Base-by-base conservation (phyloP, 2,329 filamentous ascomycete species). In the Colletotrichum simmondsii region DNA sequence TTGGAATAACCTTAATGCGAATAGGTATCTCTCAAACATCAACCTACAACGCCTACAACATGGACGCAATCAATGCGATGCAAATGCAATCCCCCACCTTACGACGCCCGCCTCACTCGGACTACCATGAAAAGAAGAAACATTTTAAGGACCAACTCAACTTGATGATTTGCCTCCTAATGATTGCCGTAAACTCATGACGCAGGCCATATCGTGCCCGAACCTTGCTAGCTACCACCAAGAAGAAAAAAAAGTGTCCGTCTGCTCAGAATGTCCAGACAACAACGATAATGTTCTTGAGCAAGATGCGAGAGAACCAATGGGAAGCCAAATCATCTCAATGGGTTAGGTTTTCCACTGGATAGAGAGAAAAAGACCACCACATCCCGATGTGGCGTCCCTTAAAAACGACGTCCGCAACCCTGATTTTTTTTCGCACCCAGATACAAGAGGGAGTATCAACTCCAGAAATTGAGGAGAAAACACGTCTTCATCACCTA, bases 121-220 rank as follows among this genome's bases (percentile, higher is more conserved):
- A 28, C 59, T 53, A 72, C 65, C 68, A 30, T 19, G 42, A 65
- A 64, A 63, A 72, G 37, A 63, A 72, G 32, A 49, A 16, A 49
- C 22, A 58, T 37, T 59, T 5, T 28, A 32, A 65, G 61, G 60
- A 54, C 54, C 65, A 65, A 70, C 54, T 52, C 42, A 52, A 54
- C 46, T 65, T 71, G 60, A 70, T 72, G 61, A 71, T 73, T 71
- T 73, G 54, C 71, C 71, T 61, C 71, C 66, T 72, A 65, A 60
- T 73, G 67, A 57, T 71, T 61, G 60, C 71, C 71, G 61, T 71
- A 61, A 65, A 71, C 60, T 73, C 71, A 65, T 73, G 71, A 71
- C 57, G 61, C 71, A 59, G 60, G 66, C 71, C 66, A 52, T 70
- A 54, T 57, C 66, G 46, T 60, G 61, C 42, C 71, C 59, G 57